These are phyloP conservation scores for Cryptosporidium ubiquitum DNA, from an alignment of 169 alveolate genomes.

Conservation along the genomic window DNA sequence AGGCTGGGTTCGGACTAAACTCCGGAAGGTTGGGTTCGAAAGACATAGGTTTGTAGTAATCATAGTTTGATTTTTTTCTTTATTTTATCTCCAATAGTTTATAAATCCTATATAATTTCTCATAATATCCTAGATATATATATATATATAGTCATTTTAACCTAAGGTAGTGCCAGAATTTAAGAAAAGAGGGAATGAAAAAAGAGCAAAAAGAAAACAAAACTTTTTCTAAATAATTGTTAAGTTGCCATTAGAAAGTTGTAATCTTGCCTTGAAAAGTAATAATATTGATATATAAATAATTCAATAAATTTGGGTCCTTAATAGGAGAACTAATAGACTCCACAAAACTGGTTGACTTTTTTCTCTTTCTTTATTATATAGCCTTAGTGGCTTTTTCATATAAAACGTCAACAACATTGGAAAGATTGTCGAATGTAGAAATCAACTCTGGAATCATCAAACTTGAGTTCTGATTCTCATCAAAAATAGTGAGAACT, in stretches of 20 bases:
- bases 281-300: conserved; percentile 6
- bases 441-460: conserved; percentile 81
- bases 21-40: not conserved
- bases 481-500: conserved; percentile 90
- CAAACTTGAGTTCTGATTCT: conserved; percentile 79
- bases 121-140: not conserved
- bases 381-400: conserved; percentile 79
- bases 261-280: not conserved
- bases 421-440: conserved; percentile 82
- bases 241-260: not conserved
- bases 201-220: too few relatives aligned
- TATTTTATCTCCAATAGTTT: not conserved
- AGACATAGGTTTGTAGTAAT: not conserved
- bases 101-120: not conserved
- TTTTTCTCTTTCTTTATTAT: too few relatives aligned
- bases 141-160: too few relatives aligned
- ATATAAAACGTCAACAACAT: conserved; percentile 84
- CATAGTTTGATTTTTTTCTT: not conserved
- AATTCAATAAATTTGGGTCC: not conserved
- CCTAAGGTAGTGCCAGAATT: not conserved
- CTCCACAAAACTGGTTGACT: not conserved
- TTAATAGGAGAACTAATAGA: not conserved
- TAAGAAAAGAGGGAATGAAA: not conserved
- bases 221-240: not conserved
- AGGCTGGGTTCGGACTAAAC: conserved; percentile 80